Evolutionary conservation across 2,329 filamentous ascomycete genomes (phyloP).

Genomic region (Cladophialophora yegresii): DNA sequence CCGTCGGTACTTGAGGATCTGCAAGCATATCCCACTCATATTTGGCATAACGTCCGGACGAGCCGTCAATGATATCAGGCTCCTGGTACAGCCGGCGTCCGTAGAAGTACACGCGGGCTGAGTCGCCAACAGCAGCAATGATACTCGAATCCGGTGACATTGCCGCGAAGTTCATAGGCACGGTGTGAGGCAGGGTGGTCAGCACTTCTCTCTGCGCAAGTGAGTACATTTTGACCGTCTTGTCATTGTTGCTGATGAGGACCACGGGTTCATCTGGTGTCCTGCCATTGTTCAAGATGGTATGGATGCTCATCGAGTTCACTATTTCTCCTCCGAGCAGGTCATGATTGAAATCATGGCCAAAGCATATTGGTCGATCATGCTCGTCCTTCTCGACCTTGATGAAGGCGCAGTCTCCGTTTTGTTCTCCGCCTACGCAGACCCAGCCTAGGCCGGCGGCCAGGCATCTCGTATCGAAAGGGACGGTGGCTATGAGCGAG

Average conservation of each 20-base stretch:
- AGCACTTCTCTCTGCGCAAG: conserved; percentile 68
- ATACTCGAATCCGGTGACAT: conserved; percentile 84
- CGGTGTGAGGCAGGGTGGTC: conserved; percentile 71
- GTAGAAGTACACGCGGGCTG: conserved; percentile 83
- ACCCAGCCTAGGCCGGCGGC: conserved; percentile 86
- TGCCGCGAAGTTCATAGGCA: conserved; percentile 90
- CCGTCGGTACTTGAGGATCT: conserved; percentile 46
- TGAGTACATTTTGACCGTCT: conserved; percentile 80
- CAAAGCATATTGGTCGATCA: conserved; percentile 44
- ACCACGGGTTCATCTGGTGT: conserved; percentile 59
- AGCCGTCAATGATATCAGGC: conserved; percentile 5
- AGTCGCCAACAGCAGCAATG: conserved; percentile 82
- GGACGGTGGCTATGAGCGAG: conserved; percentile 71
- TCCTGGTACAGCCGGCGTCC: conserved; percentile 47
- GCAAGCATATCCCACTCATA: conserved; percentile 48
- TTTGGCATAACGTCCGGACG: conserved; percentile 41
- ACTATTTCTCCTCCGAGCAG: conserved; percentile 65
- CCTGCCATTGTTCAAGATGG: conserved; percentile 49
- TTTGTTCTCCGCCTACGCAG: conserved; percentile 80
- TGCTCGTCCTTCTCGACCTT: conserved; percentile 54
- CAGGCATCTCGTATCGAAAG: conserved; percentile 77
- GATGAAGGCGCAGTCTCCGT: conserved; percentile 83
- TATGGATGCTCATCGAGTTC: conserved; percentile 67
- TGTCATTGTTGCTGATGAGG: conserved; percentile 83
- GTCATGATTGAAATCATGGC: conserved; percentile 42